These are phyloP conservation scores for Populus hybrid DNA, from an alignment of 441 rosid genomes.

Conservation along the genomic window DNA sequence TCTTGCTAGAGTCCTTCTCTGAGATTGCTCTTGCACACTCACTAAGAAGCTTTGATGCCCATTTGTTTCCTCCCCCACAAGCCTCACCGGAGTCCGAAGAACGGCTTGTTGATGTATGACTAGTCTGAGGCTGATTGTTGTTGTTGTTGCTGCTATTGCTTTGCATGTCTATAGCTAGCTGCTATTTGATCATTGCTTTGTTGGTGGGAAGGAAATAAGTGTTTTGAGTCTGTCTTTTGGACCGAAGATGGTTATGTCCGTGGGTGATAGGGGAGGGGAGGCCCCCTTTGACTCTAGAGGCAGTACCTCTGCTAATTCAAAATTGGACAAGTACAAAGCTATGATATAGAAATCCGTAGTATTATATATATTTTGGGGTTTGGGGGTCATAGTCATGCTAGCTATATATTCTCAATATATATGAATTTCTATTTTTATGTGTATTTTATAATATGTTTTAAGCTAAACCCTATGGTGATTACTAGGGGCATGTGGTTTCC, in stretches of 20 bases:
- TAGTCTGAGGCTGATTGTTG: conserved; percentile 32
- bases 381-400: conserved; percentile 36
- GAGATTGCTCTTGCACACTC: conserved; percentile 76
- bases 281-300: conserved; percentile 34
- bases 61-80: conserved; percentile 28
- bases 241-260: conserved; percentile 38
- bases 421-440: background rate
- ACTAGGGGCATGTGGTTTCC: background rate
- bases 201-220: conserved; percentile 22
- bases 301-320: conserved; percentile 18
- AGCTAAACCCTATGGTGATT: background rate
- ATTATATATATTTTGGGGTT: conserved; percentile 12
- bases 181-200: conserved; percentile 26
- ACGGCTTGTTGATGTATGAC: conserved; percentile 50
- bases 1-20: conserved; percentile 57
- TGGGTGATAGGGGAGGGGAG: conserved; percentile 21
- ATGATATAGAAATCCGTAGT: conserved; percentile 15
- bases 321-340: conserved; percentile 28
- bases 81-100: conserved; percentile 48
- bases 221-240: conserved; percentile 19
- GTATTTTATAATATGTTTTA: background rate
- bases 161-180: conserved; percentile 33
- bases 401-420: too few relatives aligned
- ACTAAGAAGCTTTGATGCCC: conserved; percentile 60
- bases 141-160: conserved; percentile 25